phyloP scores from a whole-genome alignment of 164 flowering plant genomes.

The Vitis rotundifolia region DNA sequence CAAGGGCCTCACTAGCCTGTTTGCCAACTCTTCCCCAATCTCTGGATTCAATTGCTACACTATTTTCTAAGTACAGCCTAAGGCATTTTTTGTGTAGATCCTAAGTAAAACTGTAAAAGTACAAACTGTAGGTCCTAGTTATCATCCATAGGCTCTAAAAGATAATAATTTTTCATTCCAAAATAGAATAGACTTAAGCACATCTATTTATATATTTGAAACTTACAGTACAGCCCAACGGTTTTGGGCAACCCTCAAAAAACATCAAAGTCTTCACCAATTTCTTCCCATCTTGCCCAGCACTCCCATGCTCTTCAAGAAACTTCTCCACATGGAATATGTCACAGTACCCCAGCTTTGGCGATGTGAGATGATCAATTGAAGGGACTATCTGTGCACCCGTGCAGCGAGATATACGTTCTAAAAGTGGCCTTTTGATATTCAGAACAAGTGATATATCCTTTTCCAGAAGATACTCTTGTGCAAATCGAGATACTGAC shows the following conservation, averaged over 20 bases:
- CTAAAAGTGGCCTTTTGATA: constrained; percentile 85
- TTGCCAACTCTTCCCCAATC: not conserved
- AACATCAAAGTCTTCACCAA: constrained; percentile 83
- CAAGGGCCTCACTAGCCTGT: not conserved
- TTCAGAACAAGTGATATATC: constrained; percentile 91
- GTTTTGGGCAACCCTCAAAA: constrained; percentile 95
- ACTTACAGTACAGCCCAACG: constrained; percentile 92
- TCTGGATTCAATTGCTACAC: not conserved
- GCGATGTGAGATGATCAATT: constrained; percentile 83
- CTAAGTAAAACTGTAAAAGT: too few species aligned
- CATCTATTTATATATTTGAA: not conserved
- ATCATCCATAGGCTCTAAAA: too few species aligned
- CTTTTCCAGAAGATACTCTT: constrained; percentile 83
- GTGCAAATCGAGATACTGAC: constrained; percentile 91
- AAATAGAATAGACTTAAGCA: too few species aligned
- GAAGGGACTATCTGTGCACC: constrained; percentile 91
- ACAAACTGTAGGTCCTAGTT: too few species aligned
- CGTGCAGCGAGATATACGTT: constrained; percentile 94
- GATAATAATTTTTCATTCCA: too few species aligned
- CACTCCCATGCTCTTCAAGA: constrained; percentile 79
- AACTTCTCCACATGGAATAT: constrained; percentile 74
- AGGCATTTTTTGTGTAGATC: too few species aligned
- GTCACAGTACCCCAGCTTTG: constrained; percentile 81
- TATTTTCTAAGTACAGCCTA: not conserved
- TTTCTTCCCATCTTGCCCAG: constrained; percentile 83